These are phyloP conservation scores for Colletotrichum coccodes DNA, from an alignment of 2,329 filamentous ascomycete genomes.

Conservation along the genomic window DNA sequence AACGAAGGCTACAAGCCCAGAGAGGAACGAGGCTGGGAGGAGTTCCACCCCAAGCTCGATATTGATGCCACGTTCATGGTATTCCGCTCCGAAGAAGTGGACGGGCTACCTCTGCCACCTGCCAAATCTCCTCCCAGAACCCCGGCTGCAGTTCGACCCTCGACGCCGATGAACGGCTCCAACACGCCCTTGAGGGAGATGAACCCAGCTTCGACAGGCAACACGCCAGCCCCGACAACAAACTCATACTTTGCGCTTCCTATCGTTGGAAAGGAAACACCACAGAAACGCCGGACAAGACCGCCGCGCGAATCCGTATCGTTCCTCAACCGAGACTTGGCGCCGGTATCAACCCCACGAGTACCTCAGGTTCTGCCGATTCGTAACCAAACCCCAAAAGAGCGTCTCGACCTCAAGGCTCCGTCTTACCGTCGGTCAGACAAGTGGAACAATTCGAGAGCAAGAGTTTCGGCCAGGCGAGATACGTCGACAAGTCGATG, in stretches of 20 bases:
- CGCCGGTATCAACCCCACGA: slow-evolving; percentile 58
- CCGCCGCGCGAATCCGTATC: slow-evolving; percentile 61
- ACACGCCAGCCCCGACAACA: slow-evolving; percentile 52
- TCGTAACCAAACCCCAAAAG: slow-evolving; percentile 82
- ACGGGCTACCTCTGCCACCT: slow-evolving; percentile 69
- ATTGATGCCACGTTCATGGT: slow-evolving; percentile 84
- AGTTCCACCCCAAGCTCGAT: slow-evolving; percentile 95
- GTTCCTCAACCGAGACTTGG: slow-evolving; percentile 61
- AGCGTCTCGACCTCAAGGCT: slow-evolving; percentile 80
- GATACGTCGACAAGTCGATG: slow-evolving; percentile 97
- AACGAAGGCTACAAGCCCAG: slow-evolving; percentile 97
- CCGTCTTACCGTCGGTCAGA: slow-evolving; percentile 82
- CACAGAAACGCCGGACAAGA: slow-evolving; percentile 54
- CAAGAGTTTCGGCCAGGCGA: slow-evolving; percentile 83
- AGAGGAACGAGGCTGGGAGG: slow-evolving; percentile 96
- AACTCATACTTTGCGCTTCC: slow-evolving; percentile 43
- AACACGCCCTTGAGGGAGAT: slow-evolving; percentile 58
- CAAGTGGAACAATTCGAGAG: slow-evolving; percentile 86
- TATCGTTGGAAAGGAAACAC: slow-evolving; percentile 47
- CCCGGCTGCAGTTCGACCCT: slow-evolving; percentile 43
- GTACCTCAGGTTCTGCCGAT: slow-evolving; percentile 78
- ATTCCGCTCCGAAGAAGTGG: slow-evolving; percentile 85
- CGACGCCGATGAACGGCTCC: slow-evolving; percentile 53
- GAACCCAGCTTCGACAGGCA: slow-evolving; percentile 54
- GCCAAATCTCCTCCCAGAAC: slow-evolving; percentile 44